A percentile compares a stretch with the other conserved stretches of the same genome.
phyloP scores from a whole-genome alignment of 805 yeast species.

The Candida ovalis region DNA sequence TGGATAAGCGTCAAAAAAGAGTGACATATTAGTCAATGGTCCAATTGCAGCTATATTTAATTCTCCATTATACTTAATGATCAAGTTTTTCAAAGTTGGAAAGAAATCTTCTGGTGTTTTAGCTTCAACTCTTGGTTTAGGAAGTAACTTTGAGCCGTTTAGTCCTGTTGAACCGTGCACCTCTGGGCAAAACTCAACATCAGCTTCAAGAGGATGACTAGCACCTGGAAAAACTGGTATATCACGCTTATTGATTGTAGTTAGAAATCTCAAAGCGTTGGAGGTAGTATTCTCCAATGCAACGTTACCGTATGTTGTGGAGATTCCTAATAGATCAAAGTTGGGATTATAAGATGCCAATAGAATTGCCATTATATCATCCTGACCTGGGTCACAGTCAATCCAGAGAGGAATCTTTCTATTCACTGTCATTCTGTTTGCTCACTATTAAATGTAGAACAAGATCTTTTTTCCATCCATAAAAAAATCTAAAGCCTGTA shows the following conservation, averaged over 20 bases:
- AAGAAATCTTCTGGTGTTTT: constrained; percentile 18
- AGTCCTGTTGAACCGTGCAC: constrained; percentile 76
- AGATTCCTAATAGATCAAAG: constrained; percentile 60
- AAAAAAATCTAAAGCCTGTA: too few relatives aligned
- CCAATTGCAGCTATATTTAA: constrained; percentile 72
- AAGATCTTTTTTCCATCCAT: too few relatives aligned
- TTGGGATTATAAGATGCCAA: constrained; percentile 58
- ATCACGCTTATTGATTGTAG: constrained; percentile 49
- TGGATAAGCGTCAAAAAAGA: constrained; percentile 53
- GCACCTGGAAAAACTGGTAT: constrained; percentile 70
- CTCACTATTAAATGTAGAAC: too few relatives aligned
- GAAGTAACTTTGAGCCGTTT: constrained; percentile 67
- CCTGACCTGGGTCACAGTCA: constrained; percentile 93
- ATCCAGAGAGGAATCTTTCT: constrained; percentile 69
- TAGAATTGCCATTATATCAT: constrained; percentile 75
- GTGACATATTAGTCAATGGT: constrained; percentile 68
- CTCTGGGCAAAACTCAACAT: constrained; percentile 50
- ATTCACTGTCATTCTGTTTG: neutral
- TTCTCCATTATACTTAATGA: constrained; percentile 38
- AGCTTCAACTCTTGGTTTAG: constrained; percentile 36
- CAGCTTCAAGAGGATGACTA: constrained; percentile 48
- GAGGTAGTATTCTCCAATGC: constrained; percentile 59
- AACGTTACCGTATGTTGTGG: constrained; percentile 74
- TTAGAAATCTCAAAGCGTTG: constrained; percentile 64
- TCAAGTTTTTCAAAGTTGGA: constrained; percentile 19